A percentile compares a stretch with the other conserved stretches of the same genome.
Evolutionary conservation across 495 filamentous ascomycete species (phyloP).

Genomic region (Ramalina intermedia): DNA sequence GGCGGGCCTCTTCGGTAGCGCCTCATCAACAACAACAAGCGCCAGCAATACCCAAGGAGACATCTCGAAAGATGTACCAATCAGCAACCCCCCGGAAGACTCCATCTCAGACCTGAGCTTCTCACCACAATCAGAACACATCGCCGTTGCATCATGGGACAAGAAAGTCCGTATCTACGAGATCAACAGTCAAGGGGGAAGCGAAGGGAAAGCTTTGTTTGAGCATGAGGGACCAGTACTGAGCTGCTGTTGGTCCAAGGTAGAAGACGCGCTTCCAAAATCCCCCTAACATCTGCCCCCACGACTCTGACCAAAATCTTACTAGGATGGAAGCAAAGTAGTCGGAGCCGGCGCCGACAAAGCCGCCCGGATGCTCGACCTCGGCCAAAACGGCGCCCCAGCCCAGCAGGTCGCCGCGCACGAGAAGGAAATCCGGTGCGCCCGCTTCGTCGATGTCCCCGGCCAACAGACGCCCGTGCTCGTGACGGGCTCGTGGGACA

Average conservation of each 20-base stretch:
- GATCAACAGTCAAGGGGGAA: constrained; percentile 54
- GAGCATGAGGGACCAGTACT: constrained; percentile 65
- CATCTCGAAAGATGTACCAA: constrained; percentile 70
- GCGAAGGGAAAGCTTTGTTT: constrained; percentile 64
- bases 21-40: constrained; percentile 28
- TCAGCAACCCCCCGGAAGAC: constrained; percentile 67
- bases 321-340: constrained; percentile 57
- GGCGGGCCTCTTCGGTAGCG: constrained; percentile 53
- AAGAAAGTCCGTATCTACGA: constrained; percentile 90
- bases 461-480: constrained; percentile 46
- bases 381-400: constrained; percentile 38
- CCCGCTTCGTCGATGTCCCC: constrained; percentile 56
- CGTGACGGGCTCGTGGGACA: constrained; percentile 90
- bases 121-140: constrained; percentile 59
- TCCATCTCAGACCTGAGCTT: constrained; percentile 74
- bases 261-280: constrained; percentile 28
- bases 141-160: constrained; percentile 85
- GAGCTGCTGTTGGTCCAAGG: constrained; percentile 70
- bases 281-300: constrained; percentile 3
- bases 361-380: constrained; percentile 62
- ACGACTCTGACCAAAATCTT: background rate
- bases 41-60: constrained; percentile 70
- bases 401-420: constrained; percentile 57
- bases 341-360: constrained; percentile 78
- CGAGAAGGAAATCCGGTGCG: constrained; percentile 63